Conservation (phyloP, 2,329 filamentous ascomycete species). For the Alternaria brassicae region DNA sequence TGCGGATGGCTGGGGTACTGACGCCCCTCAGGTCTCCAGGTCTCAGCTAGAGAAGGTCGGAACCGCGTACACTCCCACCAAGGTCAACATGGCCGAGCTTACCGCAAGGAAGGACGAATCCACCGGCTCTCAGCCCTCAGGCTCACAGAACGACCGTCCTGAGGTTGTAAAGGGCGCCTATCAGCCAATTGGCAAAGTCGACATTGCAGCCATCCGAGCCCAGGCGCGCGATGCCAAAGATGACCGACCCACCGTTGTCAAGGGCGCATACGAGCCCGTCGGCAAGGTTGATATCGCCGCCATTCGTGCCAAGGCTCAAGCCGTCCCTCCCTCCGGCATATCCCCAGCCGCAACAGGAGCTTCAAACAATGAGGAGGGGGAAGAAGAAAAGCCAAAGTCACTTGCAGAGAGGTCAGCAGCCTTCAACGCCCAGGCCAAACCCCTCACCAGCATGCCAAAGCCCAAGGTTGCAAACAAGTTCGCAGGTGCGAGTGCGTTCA, state of each 20-base stretch:
- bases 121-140: slow-evolving; percentile 64
- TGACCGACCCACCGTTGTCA: slow-evolving; percentile 82
- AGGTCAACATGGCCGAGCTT: slow-evolving; percentile 89
- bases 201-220: slow-evolving; percentile 87
- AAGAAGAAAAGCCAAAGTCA: slow-evolving; percentile 59
- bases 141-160: slow-evolving; percentile 55
- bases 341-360: slow-evolving; percentile 56
- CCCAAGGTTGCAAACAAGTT: slow-evolving; percentile 95
- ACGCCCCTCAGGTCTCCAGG: slow-evolving; percentile 89
- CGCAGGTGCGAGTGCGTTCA: slow-evolving; percentile 72
- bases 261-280: slow-evolving; percentile 91
- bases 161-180: slow-evolving; percentile 86
- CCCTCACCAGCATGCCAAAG: slow-evolving; percentile 87
- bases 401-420: slow-evolving; percentile 78
- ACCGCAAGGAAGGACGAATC: slow-evolving; percentile 74
- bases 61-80: slow-evolving; percentile 92
- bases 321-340: slow-evolving; percentile 43
- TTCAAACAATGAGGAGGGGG: slow-evolving; percentile 55
- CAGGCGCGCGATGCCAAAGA: slow-evolving; percentile 71
- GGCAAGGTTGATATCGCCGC: slow-evolving; percentile 98
- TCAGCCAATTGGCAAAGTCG: slow-evolving; percentile 95
- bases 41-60: slow-evolving; percentile 90
- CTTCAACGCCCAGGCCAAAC: slow-evolving; percentile 73
- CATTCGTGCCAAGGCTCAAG: slow-evolving; percentile 82
- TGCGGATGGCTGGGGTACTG: slow-evolving; percentile 90